Evolutionary conservation across 306 rosid genomes (phyloP), one percentile per base, ranked within the genome.

Genomic region (Dalbergia cultrata): DNA sequence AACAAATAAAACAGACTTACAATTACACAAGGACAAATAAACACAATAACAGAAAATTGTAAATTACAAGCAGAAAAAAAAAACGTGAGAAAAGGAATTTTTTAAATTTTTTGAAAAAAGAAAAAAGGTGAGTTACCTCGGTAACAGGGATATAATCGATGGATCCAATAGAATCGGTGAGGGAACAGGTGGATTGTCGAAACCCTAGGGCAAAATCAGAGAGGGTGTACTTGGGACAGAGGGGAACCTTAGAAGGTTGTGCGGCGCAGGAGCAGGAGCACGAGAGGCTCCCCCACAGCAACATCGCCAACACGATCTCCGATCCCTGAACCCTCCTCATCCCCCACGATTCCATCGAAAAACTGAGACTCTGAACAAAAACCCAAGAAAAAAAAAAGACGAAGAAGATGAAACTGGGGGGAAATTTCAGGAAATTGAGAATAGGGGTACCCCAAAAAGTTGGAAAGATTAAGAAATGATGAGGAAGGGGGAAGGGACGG

Each of bases 321-420:
- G 69, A 78, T 49, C 81, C 81, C 90, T 75, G 85, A 85, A 91
- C 76, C 86, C 85, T 84, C 85, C 82, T 86, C 91, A 83, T 75
- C 67, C 12, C 17, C 67, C 37, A 50, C 57, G 16, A 37, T 37
- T 37, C 41, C 41, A 37, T 37, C 41, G 41, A 37, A 37, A 37
- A 37, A 37, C 7, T 37, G 41, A 37, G 41, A 4, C 41, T 37
- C 41, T 37, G 41, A 37, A 37, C 41, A 5, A 37, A 37, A 37
- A 37, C 41, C 41, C 5, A 37, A 37, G 7, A 37, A 37, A 37
- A 37, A 37, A 37, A 5, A 37, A 34, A 34, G 4, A 34, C 3
- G 5, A 34, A 37, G 41, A 4, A 37, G 41, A 37, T 37, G 41
- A 37, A 37, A 37, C 5, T 4, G 41, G 6, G 41, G 41, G 41